phyloP scores from a whole-genome alignment of 2,329 filamentous ascomycete genomes.

The Phyllosticta capitalensis region DNA sequence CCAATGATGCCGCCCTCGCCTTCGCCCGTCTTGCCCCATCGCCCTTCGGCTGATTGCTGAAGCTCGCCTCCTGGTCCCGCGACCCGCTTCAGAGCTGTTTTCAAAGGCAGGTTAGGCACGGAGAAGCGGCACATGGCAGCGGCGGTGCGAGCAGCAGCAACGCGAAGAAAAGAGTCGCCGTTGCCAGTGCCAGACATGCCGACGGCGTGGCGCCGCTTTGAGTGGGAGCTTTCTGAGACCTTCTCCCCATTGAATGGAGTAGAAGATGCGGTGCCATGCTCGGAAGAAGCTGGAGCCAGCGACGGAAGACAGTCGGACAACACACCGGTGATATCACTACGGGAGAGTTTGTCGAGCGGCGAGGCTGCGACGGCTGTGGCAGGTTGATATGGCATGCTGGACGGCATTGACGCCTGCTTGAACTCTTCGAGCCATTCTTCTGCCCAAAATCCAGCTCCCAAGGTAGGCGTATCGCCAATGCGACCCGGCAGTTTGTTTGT shows the following conservation, averaged over 20 bases:
- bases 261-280: neutral
- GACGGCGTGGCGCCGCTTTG: constrained; percentile 30
- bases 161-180: constrained; percentile 74
- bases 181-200: constrained; percentile 76
- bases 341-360: constrained; percentile 19
- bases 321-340: constrained; percentile 36
- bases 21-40: constrained; percentile 61
- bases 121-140: constrained; percentile 63
- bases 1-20: constrained; percentile 87
- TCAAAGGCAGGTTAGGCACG: constrained; percentile 35
- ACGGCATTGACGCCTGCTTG: neutral
- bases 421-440: constrained; percentile 61
- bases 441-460: constrained; percentile 84
- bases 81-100: constrained; percentile 53
- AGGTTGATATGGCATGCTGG: constrained; percentile 16
- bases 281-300: constrained; percentile 26
- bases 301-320: constrained; percentile 52
- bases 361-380: constrained; percentile 11
- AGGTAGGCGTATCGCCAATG: constrained; percentile 75
- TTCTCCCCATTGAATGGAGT: neutral
- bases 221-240: neutral
- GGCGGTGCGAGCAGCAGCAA: constrained; percentile 60
- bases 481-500: constrained; percentile 83
- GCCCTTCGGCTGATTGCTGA: constrained; percentile 60
- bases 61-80: constrained; percentile 64